A percentile compares a stretch with the other conserved stretches of the same genome.
phyloP scores from a whole-genome alignment of 2,329 filamentous ascomycete genomes.

The Beauveria caledonica region DNA sequence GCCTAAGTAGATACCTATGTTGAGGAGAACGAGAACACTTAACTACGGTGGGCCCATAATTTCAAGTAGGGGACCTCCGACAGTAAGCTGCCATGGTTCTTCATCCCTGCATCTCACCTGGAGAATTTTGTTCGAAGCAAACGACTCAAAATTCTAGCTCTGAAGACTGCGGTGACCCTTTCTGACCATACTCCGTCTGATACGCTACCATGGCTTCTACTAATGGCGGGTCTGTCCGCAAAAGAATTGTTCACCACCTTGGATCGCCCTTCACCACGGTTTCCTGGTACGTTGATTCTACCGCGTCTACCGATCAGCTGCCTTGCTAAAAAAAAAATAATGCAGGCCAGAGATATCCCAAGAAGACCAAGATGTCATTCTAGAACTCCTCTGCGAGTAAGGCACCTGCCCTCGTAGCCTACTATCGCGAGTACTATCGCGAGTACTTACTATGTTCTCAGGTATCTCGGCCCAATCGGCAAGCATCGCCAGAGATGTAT shows the following conservation, averaged over 20 bases:
- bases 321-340: neutral
- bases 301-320: too few species aligned
- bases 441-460: constrained; percentile 23
- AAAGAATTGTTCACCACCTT: constrained; percentile 54
- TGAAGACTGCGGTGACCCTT: neutral
- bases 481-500: constrained; percentile 48
- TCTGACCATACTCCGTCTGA: neutral
- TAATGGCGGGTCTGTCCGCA: constrained; percentile 28
- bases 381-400: constrained; percentile 61
- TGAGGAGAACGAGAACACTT: too few species aligned
- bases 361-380: constrained; percentile 53
- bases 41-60: too few species aligned
- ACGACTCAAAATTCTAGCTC: neutral
- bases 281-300: constrained; percentile 43
- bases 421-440: neutral
- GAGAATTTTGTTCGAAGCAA: neutral
- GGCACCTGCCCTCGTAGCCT: constrained; percentile 15
- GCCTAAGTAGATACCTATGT: too few species aligned
- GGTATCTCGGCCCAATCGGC: constrained; percentile 56
- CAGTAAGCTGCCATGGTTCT: too few species aligned
- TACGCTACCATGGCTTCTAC: constrained; percentile 18
- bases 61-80: too few species aligned
- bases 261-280: constrained; percentile 56
- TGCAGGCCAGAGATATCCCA: constrained; percentile 51
- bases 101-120: too few species aligned